Conservation (phyloP, 2,329 filamentous ascomycete genomes). For the Mollisiaceae sp. region DNA sequence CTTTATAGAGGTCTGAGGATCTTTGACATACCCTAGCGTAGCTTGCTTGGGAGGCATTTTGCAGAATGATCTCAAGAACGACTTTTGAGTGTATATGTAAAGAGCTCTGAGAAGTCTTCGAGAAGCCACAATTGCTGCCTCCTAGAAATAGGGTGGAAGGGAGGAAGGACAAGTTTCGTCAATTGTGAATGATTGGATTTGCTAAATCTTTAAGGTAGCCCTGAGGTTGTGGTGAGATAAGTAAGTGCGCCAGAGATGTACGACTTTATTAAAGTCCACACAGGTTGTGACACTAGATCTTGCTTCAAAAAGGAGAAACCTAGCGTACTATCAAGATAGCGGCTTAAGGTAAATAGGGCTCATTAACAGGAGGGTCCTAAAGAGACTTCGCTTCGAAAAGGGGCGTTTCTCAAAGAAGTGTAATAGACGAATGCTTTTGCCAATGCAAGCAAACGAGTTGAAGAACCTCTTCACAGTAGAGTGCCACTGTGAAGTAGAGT, state of each 20-base stretch:
- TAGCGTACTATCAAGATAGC: neutral
- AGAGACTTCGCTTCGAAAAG: too few relatives aligned
- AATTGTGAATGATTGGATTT: neutral
- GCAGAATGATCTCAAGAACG: constrained; percentile 29
- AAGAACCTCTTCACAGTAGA: too few relatives aligned
- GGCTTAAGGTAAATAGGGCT: too few relatives aligned
- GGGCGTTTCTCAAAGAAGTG: too few relatives aligned
- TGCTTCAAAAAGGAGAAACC: neutral
- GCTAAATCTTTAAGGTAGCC: constrained; percentile 9
- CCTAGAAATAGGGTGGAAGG: neutral
- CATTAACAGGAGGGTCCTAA: too few relatives aligned
- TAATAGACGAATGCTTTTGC: too few relatives aligned
- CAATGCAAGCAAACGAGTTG: too few relatives aligned
- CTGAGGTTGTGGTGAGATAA: too few relatives aligned
- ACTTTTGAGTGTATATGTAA: constrained; percentile 28
- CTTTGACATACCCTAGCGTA: constrained; percentile 85
- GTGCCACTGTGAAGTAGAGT: too few relatives aligned
- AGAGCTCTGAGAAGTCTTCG: constrained; percentile 26
- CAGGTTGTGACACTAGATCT: neutral
- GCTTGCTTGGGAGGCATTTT: constrained; percentile 60
- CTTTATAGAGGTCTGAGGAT: constrained; percentile 76
- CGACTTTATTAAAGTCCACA: too few relatives aligned
- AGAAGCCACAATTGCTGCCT: constrained; percentile 40
- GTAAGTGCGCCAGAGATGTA: too few relatives aligned
- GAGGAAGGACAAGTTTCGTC: neutral